Percentiles rank a stretch among this genome's conserved stretches.
Evolutionary conservation across 495 filamentous ascomycete species (phyloP).

Genomic region (Talaromyces nanjingensis): DNA sequence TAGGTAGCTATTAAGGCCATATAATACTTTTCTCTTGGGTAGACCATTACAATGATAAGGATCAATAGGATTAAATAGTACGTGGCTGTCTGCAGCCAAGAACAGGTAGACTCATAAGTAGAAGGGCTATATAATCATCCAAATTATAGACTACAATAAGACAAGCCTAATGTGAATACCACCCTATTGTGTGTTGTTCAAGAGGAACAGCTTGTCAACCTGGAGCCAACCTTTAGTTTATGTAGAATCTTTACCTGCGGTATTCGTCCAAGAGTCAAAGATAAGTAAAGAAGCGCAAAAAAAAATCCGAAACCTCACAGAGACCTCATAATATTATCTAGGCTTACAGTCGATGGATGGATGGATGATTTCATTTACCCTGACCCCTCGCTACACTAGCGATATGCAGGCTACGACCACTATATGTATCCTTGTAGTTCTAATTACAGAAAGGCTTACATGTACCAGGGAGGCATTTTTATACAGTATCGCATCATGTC

Average conservation of each 20-base stretch:
- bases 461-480: neutral
- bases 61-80: neutral
- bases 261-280: neutral
- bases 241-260: neutral
- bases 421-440: conserved; percentile 2
- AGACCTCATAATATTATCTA: neutral
- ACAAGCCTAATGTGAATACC: neutral
- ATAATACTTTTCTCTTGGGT: neutral
- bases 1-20: neutral
- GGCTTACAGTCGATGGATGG: neutral
- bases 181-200: neutral
- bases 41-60: neutral
- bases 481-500: neutral
- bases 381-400: conserved; percentile 7
- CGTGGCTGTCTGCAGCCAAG: neutral
- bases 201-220: neutral
- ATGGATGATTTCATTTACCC: conserved; percentile 6
- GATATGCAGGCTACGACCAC: conserved; percentile 2
- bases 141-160: neutral
- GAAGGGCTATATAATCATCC: neutral
- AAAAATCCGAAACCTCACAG: neutral
- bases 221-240: too few relatives aligned
- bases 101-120: neutral
- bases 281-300: neutral
- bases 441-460: too few relatives aligned